phyloP scores from a whole-genome alignment of 306 rosid species.

The Luffa acutangula region DNA sequence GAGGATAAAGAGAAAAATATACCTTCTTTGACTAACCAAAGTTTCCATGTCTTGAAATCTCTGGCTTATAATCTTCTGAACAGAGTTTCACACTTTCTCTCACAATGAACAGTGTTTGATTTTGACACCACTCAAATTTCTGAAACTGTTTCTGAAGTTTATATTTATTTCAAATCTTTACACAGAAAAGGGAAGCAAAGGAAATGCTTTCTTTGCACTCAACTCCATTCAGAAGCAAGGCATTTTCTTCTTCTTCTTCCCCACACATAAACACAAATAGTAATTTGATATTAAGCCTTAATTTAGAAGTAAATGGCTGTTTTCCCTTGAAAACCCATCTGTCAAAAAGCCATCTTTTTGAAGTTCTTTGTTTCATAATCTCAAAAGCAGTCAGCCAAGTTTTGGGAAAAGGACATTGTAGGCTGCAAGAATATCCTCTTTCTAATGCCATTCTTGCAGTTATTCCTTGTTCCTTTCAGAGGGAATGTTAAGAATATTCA shows the following conservation, averaged over 20 bases:
- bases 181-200: slow-evolving; percentile 30
- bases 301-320: not conserved
- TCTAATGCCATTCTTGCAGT: not conserved
- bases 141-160: not conserved
- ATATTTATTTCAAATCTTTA: not conserved
- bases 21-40: slow-evolving; percentile 12
- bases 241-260: slow-evolving; percentile 19
- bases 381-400: not conserved
- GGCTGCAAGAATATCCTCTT: not conserved
- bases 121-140: not conserved
- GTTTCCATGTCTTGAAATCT: not conserved
- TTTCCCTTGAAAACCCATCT: not conserved
- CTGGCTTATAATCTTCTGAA: not conserved
- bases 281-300: not conserved
- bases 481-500: not conserved
- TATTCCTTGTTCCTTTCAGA: slow-evolving; percentile 4
- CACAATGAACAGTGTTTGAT: not conserved
- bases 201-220: slow-evolving; percentile 28
- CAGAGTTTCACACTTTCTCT: not conserved
- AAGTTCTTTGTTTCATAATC: slow-evolving; percentile 1
- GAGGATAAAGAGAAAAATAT: not conserved
- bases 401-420: not conserved
- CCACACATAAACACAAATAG: not conserved
- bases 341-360: slow-evolving; percentile 14
- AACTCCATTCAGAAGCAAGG: slow-evolving; percentile 35